Percentiles rank a stretch among this genome's conserved stretches.
phyloP scores from a whole-genome alignment of 169 alveolate species.

The Plasmodium inui region DNA sequence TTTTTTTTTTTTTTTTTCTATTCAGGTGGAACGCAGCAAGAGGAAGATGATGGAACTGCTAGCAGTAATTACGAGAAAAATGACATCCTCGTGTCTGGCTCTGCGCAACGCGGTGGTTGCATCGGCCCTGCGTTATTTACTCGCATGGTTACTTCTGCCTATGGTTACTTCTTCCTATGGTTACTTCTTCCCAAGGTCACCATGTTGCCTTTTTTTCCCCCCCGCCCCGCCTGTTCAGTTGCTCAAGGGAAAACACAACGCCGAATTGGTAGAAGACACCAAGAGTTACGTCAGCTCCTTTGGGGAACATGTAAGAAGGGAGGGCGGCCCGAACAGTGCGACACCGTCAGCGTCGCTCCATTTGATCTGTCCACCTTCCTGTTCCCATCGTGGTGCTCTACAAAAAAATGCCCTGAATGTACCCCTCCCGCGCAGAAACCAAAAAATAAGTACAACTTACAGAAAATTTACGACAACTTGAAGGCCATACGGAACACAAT shows the following conservation, averaged over 20 bases:
- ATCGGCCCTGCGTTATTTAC: background rate
- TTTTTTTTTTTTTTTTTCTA: background rate
- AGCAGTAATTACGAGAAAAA: constrained; percentile 26
- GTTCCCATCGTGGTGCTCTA: background rate
- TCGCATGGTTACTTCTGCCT: background rate
- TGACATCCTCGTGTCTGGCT: background rate
- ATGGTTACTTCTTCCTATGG: background rate
- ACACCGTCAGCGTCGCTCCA: background rate
- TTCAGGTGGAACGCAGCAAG: constrained; percentile 64
- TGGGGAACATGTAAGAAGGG: constrained; percentile 53
- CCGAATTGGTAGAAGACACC: constrained; percentile 49
- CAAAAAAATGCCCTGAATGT: background rate
- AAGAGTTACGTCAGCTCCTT: constrained; percentile 32
- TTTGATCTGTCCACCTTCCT: background rate
- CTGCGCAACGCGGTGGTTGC: background rate
- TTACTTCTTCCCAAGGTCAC: background rate
- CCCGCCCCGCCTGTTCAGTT: background rate
- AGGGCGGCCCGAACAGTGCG: background rate
- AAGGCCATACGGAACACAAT: constrained; percentile 46
- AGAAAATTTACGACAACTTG: constrained; percentile 25
- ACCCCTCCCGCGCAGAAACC: constrained; percentile 13
- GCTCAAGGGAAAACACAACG: constrained; percentile 66
- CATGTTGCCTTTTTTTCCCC: background rate
- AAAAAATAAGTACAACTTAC: constrained; percentile 24
- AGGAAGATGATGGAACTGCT: constrained; percentile 64